Conservation (phyloP, 495 filamentous ascomycete species). For the Penicillium verhagenii region DNA sequence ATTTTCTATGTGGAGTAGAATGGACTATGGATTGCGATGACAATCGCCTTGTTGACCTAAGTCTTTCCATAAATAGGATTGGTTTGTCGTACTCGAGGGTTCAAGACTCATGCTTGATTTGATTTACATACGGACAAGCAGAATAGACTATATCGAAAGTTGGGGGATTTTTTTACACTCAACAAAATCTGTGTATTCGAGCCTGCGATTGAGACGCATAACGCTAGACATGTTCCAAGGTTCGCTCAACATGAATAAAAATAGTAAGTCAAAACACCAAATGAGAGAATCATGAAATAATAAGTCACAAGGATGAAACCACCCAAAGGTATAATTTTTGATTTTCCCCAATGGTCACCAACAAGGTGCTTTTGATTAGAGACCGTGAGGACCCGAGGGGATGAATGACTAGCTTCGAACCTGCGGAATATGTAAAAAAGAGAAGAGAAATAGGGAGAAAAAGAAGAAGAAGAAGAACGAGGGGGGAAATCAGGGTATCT, state of each 20-base stretch:
- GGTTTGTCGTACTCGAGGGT: background rate
- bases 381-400: conserved; percentile 4
- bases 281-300: background rate
- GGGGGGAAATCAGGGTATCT: conserved; percentile 24
- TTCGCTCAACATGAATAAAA: conserved; percentile 15
- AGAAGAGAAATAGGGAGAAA: conserved; percentile 17
- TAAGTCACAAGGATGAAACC: conserved; percentile 8
- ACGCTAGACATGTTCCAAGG: conserved; percentile 22
- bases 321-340: conserved; percentile 14
- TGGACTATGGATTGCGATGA: background rate
- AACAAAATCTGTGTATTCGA: conserved; percentile 13
- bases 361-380: background rate
- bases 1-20: background rate
- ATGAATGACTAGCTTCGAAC: conserved; percentile 25
- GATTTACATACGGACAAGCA: no score
- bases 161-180: background rate
- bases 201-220: conserved; percentile 20
- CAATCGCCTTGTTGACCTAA: no score
- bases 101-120: no score
- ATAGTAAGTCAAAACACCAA: background rate
- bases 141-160: no score
- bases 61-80: no score
- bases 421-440: conserved; percentile 24
- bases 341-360: background rate
- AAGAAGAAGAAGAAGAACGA: no score